Evolutionary conservation across 345 rosid species (phyloP).

Genomic region (Linum usitatissimum): DNA sequence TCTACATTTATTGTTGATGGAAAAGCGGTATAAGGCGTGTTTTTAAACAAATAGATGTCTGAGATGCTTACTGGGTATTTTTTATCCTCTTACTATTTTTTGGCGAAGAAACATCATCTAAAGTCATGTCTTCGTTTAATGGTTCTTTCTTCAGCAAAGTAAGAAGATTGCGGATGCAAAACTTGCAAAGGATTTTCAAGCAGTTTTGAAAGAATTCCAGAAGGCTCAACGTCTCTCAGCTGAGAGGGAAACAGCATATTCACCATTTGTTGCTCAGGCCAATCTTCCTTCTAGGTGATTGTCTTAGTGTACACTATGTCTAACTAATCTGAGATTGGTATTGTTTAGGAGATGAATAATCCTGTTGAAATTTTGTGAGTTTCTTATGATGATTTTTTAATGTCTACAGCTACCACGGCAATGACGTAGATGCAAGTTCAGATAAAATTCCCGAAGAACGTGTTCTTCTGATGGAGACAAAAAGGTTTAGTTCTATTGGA

Average conservation of each 20-base stretch:
- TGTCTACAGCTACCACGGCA: constrained; percentile 37
- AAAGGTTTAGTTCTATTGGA: constrained; percentile 33
- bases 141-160: constrained; percentile 33
- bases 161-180: constrained; percentile 71
- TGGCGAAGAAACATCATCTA: constrained; percentile 1
- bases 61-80: neutral
- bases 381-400: constrained; percentile 3
- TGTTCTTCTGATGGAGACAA: constrained; percentile 42
- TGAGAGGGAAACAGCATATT: constrained; percentile 47
- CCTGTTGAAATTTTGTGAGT: neutral
- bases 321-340: neutral
- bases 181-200: constrained; percentile 60
- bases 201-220: constrained; percentile 55
- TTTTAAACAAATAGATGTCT: neutral
- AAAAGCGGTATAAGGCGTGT: neutral
- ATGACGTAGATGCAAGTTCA: constrained; percentile 41
- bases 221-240: constrained; percentile 75
- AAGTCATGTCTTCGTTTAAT: neutral
- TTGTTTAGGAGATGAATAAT: neutral
- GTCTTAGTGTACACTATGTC: neutral
- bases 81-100: neutral
- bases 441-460: constrained; percentile 34
- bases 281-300: constrained; percentile 42
- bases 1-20: neutral
- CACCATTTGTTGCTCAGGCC: constrained; percentile 42